Conservation (phyloP, 1,139 yeast genomes). For the Pneumocystis sp. region DNA sequence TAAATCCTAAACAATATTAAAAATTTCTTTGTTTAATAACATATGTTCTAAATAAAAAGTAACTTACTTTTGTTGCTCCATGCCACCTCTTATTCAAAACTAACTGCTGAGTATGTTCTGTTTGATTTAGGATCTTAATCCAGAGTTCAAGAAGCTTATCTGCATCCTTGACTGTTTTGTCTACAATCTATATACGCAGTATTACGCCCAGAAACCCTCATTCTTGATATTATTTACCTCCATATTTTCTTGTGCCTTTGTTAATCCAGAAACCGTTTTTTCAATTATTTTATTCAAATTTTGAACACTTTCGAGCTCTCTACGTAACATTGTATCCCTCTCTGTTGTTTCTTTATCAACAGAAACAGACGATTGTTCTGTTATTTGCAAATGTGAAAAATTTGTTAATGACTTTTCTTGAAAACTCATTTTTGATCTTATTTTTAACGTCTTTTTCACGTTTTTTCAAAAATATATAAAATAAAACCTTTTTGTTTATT, state of each 20-base stretch:
- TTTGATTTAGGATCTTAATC: constrained; percentile 24
- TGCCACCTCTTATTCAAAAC: constrained; percentile 22
- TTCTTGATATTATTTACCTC: neutral
- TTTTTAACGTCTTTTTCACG: neutral
- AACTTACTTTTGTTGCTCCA: constrained; percentile 15
- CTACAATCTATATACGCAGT: constrained; percentile 14
- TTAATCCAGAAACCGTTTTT: neutral
- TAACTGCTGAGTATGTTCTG: constrained; percentile 24
- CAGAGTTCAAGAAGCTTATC: constrained; percentile 23
- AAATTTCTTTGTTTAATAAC: neutral
- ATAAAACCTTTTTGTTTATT: neutral
- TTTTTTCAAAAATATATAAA: neutral
- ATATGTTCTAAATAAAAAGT: neutral
- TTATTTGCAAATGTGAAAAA: neutral
- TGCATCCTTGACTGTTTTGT: constrained; percentile 20
- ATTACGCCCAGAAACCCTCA: neutral
- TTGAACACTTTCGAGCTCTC: neutral
- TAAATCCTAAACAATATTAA: neutral
- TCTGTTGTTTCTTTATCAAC: neutral
- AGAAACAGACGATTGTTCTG: neutral
- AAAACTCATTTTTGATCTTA: neutral
- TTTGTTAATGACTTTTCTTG: neutral
- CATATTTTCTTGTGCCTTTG: neutral
- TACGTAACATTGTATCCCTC: neutral
- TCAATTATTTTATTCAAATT: neutral